These are phyloP conservation scores for Botrytis paeoniae DNA, from an alignment of 2,329 filamentous ascomycete genomes.

Conservation along the genomic window DNA sequence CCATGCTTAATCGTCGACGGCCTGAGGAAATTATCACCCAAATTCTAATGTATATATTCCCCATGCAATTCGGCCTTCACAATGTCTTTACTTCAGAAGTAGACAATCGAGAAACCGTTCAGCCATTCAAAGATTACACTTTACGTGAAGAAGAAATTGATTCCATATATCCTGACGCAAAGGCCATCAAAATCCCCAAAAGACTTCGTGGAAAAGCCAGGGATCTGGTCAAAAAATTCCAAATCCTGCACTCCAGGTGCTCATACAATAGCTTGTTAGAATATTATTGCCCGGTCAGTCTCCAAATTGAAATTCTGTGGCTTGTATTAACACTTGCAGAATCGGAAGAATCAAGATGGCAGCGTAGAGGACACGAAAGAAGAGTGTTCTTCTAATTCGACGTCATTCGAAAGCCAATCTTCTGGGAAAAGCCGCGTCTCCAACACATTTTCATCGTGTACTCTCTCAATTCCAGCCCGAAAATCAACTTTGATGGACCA, in stretches of 20 bases:
- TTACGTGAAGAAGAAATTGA: conserved; percentile 78
- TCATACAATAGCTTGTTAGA: conserved; percentile 75
- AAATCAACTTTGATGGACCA: conserved; percentile 54
- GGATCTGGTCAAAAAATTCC: conserved; percentile 63
- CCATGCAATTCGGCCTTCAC: conserved; percentile 81
- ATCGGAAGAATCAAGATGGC: conserved; percentile 1
- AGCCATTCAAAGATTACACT: conserved; percentile 81
- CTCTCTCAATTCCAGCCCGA: conserved; percentile 36
- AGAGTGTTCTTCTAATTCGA: conserved; percentile 28
- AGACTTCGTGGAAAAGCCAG: conserved; percentile 62
- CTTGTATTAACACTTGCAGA: conserved; percentile 23
- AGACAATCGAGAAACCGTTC: conserved; percentile 62
- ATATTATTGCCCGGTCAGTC: conserved; percentile 69
- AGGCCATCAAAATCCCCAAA: conserved; percentile 52
- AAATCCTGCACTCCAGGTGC: conserved; percentile 68
- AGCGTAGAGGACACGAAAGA: conserved; percentile 9
- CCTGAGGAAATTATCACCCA: conserved; percentile 55
- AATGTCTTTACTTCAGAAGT: conserved; percentile 82
- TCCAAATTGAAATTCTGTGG: not conserved
- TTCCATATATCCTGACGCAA: conserved; percentile 29
- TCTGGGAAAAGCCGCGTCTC: conserved; percentile 9
- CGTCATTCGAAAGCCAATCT: conserved; percentile 30
- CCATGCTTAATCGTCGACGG: not conserved
- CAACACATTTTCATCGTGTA: conserved; percentile 25
- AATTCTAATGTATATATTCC: conserved; percentile 91